Evolutionary conservation across 2,329 filamentous ascomycete species (phyloP), one percentile per base, ranked within the genome.

Genomic region (Aspergillus fumigatus): DNA sequence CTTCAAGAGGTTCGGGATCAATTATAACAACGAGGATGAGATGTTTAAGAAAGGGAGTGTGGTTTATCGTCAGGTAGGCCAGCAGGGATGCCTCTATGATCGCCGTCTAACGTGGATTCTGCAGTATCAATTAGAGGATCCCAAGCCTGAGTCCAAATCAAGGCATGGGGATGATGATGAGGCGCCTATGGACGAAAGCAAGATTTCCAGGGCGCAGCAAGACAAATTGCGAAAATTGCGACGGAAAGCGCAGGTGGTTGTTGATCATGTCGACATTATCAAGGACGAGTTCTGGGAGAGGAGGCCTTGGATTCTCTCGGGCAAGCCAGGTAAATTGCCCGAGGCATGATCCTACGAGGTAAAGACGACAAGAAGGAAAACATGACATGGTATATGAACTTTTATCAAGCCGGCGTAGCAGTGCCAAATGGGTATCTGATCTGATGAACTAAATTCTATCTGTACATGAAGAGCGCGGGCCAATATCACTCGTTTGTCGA

Each of bases 21-120:
- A 99, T 75, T 99, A 99, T 77, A 99, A 99, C 74, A 94, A 96
- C 64, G 94, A 99, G 73, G 85, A 86, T 0, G 91, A 95, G 61
- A 92, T 97, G 17, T 96, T 85, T 74, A 94, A 88, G 73, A 99
- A 97, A 72, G 94, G 94, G 4, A 97, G 90, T 63, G 88, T 97
- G 1, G 75, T 97, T 4, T 94, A 92, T 71, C 84, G 92, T 65
- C 89, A 94, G 71, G 88, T 89, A 75, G 51, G 54, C 56, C 7
- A 32, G 21, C 23, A 6, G 11, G 11, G 8, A n/a, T 14, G 14
- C 26, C 41, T 32, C 40, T 9, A 17, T 17, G 17, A n/a, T 9
- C 17, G 26, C 11, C n/a, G 43, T 32, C 53, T 62, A 58, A 62
- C 8, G 8, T 27, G 2, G 50, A 8, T 9, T 19, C 10, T 35